phyloP scores from a whole-genome alignment of 2,329 filamentous ascomycete species.

The Clathrospora elynae region DNA sequence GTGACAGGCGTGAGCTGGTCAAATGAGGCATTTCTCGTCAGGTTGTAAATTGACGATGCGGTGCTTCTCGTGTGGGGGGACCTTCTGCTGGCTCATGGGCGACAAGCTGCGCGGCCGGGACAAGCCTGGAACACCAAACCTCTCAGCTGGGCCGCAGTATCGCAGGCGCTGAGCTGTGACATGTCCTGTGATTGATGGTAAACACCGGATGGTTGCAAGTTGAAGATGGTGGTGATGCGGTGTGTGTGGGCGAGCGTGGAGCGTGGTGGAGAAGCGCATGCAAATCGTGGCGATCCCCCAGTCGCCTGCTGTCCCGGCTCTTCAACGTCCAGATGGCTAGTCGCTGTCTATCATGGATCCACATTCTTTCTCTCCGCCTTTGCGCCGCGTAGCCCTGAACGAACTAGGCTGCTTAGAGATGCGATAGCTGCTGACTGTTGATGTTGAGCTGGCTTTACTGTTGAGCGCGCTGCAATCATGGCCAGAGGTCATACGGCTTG shows the following conservation, averaged over 20 bases:
- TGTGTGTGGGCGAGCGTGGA: neutral
- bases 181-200: neutral
- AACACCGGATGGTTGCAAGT: neutral
- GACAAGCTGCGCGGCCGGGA: conserved; percentile 6
- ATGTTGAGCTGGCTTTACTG: conserved; percentile 15
- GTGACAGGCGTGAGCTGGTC: too few species aligned
- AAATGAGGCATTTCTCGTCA: conserved; percentile 8
- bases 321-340: conserved; percentile 10
- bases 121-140: neutral
- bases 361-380: conserved; percentile 18
- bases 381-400: conserved; percentile 10
- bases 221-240: neutral
- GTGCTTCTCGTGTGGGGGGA: conserved; percentile 14
- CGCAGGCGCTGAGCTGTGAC: neutral
- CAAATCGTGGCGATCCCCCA: conserved; percentile 18
- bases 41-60: conserved; percentile 13
- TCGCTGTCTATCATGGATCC: conserved; percentile 15
- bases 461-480: conserved; percentile 12
- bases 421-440: conserved; percentile 21
- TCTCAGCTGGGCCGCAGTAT: neutral
- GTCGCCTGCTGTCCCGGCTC: neutral
- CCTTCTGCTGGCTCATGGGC: conserved; percentile 12
- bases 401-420: conserved; percentile 18
- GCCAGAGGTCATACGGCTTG: conserved; percentile 9
- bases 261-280: conserved; percentile 16